Evolutionary conservation across 2,329 filamentous ascomycete genomes (phyloP).

Genomic region (Penicillium hesseltinei): DNA sequence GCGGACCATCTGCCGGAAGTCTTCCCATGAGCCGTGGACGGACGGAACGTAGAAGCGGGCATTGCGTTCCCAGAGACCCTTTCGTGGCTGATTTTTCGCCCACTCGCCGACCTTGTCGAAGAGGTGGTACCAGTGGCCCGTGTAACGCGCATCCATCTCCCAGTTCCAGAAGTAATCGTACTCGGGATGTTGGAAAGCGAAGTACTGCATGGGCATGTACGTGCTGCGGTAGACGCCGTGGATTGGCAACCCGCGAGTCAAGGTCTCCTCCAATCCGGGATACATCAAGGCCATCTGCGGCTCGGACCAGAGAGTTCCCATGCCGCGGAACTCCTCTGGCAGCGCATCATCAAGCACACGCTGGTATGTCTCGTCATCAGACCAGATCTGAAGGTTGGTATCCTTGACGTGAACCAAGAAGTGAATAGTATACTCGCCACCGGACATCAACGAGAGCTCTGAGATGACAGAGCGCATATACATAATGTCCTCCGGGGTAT

Average conservation of each 20-base stretch:
- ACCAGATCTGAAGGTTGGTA: conserved; percentile 74
- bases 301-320: conserved; percentile 91
- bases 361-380: conserved; percentile 71
- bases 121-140: conserved; percentile 78
- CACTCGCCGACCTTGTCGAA: conserved; percentile 68
- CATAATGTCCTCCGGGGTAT: conserved; percentile 73
- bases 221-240: conserved; percentile 91
- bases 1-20: conserved; percentile 74
- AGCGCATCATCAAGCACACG: conserved; percentile 67
- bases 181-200: conserved; percentile 75
- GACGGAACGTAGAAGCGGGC: conserved; percentile 73
- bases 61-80: conserved; percentile 79
- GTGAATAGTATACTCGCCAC: conserved; percentile 78
- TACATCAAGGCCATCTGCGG: conserved; percentile 90
- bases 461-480: conserved; percentile 79
- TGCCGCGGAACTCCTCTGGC: conserved; percentile 80
- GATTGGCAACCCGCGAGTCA: conserved; percentile 68
- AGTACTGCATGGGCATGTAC: conserved; percentile 93
- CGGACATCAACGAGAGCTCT: conserved; percentile 73
- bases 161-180: conserved; percentile 85
- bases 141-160: conserved; percentile 79
- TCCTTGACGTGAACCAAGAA: conserved; percentile 85
- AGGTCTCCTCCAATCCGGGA: conserved; percentile 79
- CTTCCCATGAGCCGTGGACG: conserved; percentile 74
- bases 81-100: conserved; percentile 71